These are phyloP conservation scores for Tulasnella calospora DNA, from an alignment of 768 basidiomycete genomes.

Conservation along the genomic window DNA sequence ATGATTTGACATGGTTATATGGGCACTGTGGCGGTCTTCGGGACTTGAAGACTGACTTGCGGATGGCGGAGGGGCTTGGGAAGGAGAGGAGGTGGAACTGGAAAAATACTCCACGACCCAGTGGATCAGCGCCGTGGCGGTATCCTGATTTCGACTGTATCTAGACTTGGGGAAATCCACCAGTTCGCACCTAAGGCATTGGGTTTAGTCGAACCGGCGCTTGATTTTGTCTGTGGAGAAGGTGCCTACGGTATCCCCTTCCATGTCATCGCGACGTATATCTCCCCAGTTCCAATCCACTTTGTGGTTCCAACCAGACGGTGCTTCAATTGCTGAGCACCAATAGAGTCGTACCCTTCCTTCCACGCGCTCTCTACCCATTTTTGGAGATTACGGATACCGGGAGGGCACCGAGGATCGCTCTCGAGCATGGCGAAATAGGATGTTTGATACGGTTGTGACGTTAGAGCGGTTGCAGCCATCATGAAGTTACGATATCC, in stretches of 20 bases:
- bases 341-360: constrained; percentile 68
- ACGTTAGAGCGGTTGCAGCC: constrained; percentile 66
- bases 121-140: constrained; percentile 45
- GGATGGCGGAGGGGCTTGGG: constrained; percentile 35
- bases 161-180: constrained; percentile 53
- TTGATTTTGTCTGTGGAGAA: neutral
- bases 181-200: constrained; percentile 47
- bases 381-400: constrained; percentile 66
- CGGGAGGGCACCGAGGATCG: constrained; percentile 41
- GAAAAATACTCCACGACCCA: constrained; percentile 77
- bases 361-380: constrained; percentile 84
- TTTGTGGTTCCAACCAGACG: constrained; percentile 53
- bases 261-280: constrained; percentile 72
- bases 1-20: constrained; percentile 51
- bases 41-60: constrained; percentile 46
- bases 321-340: constrained; percentile 55
- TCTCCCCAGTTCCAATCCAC: constrained; percentile 79
- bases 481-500: constrained; percentile 84
- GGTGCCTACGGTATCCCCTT: constrained; percentile 69
- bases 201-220: neutral
- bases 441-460: constrained; percentile 54
- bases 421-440: constrained; percentile 59
- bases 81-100: constrained; percentile 14
- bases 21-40: constrained; percentile 46
- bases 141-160: constrained; percentile 38